A percentile compares a stretch with the other conserved stretches of the same genome.
Evolutionary conservation across 116 monocot genomes (phyloP).

Genomic region (Cymodocea nodosa): DNA sequence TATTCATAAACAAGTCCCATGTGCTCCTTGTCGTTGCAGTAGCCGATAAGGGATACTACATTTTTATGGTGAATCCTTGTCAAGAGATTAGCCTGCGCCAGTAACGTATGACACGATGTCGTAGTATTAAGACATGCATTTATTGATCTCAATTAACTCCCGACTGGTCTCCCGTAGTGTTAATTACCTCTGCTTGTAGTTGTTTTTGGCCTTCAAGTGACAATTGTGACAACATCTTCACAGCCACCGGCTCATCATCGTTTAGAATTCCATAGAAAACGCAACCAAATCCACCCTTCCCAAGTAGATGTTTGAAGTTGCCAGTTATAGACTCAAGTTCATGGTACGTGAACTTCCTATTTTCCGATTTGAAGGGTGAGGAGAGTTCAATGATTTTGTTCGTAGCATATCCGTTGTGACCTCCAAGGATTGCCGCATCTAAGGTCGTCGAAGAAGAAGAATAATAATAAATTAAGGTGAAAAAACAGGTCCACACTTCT

Average conservation of each 20-base stretch:
- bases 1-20: constrained; percentile 6
- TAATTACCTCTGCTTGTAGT: constrained; percentile 3
- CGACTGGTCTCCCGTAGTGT: not conserved
- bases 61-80: constrained; percentile 2
- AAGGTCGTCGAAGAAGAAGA: not conserved
- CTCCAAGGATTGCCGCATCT: not conserved
- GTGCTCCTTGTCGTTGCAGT: not conserved
- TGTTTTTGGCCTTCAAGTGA: not conserved
- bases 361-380: not conserved
- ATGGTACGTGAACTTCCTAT: not conserved
- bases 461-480: no score
- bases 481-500: no score
- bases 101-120: not conserved
- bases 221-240: not conserved
- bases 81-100: constrained; percentile 3
- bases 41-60: constrained; percentile 1
- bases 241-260: not conserved
- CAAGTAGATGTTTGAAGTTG: not conserved
- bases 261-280: not conserved
- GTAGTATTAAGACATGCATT: not conserved
- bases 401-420: not conserved
- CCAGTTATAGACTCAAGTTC: not conserved
- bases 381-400: not conserved
- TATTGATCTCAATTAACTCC: not conserved
- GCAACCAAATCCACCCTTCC: constrained; percentile 4